Evolutionary conservation across 2,329 filamentous ascomycete genomes (phyloP), one percentile per base, ranked within the genome.

Genomic region (Aspergillus pseudoterreus): DNA sequence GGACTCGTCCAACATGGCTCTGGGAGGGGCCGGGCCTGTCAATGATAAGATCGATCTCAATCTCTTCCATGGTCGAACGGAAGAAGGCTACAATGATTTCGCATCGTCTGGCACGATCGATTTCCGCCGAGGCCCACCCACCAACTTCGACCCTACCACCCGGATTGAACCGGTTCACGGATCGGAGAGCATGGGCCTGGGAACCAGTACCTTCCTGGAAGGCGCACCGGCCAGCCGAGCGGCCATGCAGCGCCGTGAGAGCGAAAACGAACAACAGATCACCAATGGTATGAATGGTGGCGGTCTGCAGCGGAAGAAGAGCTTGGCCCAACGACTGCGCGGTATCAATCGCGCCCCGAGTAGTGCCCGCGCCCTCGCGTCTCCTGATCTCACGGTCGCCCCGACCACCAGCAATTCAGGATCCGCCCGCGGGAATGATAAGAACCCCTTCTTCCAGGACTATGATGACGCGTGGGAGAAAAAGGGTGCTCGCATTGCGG

Each of bases 131-230:
- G 65, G 73, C 62, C 65, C 68, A 35, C 58, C 56, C 2, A 66
- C 71, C 22, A 71, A 66, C 17, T 89, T 91, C 63, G 88, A 94
- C 64, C 83, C 90, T 1, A 80, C 80, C 24, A 73, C 80, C 24
- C 82, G 84, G 51, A 79, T 84, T 43, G 84, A 89, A 51, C 82
- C 87, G 43, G 81, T 97, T 12, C 90, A 97, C 61, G 92, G 92
- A 15, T 84, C 92, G 50, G 86, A 95, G 71, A 86, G 84, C 3
- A 76, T 89, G 55, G 94, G 94, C 9, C 75, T 99, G 6, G 94
- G 94, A 48, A 96, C 92, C 1, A 95, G 91, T 32, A 99, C 94
- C 2, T 97, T 97, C 78, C 75, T 99, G 19, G 94, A 99, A 63
- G 94, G 94, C 33, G 88, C 94, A 1, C 92, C 94, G 12, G 94